These are phyloP conservation scores for Amphicarpaea edgeworthii DNA, from an alignment of 306 rosid species.

Conservation along the genomic window DNA sequence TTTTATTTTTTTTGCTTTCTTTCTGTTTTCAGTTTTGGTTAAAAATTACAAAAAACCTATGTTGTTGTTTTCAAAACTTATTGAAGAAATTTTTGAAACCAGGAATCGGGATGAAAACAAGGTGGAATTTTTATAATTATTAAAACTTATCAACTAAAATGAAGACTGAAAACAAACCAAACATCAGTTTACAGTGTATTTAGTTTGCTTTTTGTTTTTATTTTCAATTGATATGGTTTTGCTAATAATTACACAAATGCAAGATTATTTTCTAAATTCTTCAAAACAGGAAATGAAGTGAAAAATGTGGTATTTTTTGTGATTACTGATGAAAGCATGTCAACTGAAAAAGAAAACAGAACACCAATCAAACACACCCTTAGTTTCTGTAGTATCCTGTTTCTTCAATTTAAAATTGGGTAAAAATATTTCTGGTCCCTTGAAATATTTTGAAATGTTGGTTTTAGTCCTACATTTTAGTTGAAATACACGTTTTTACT, in stretches of 20 bases:
- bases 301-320: background rate
- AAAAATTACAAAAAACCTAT: background rate
- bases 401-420: background rate
- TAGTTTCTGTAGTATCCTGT: slow-evolving; percentile 21
- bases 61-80: background rate
- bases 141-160: background rate
- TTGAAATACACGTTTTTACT: no score
- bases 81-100: background rate
- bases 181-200: no score
- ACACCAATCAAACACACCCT: background rate
- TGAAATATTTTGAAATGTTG: background rate
- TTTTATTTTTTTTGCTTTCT: no score
- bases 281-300: background rate
- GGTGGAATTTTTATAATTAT: background rate
- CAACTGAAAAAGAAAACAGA: background rate
- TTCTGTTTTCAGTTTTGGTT: background rate
- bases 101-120: slow-evolving; percentile 1
- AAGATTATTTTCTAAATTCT: background rate
- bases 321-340: background rate
- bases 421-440: background rate
- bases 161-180: background rate
- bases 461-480: no score
- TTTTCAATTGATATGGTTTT: slow-evolving; percentile 17
- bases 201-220: background rate
- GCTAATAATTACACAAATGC: background rate